phyloP scores from a whole-genome alignment of 768 basidiomycete species.

The Leccinellum rugosiceps region DNA sequence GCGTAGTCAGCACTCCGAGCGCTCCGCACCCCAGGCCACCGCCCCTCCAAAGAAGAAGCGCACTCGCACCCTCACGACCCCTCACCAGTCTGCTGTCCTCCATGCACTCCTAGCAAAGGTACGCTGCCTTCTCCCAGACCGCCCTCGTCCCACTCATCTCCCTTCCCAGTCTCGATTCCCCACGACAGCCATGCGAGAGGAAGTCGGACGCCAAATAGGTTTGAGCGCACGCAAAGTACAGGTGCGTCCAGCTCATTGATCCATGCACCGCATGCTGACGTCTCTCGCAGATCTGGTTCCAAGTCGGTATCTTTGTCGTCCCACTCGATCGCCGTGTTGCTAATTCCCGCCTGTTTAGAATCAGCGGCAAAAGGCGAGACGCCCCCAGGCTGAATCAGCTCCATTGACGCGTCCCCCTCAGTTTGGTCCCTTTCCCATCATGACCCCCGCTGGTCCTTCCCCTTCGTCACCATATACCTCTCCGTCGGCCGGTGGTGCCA shows the following conservation, averaged over 20 bases:
- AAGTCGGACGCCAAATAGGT: constrained; percentile 84
- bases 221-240: constrained; percentile 88
- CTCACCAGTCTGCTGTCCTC: constrained; percentile 84
- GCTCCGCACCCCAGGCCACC: constrained; percentile 29
- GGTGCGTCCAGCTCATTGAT: constrained; percentile 43
- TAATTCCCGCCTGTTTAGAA: constrained; percentile 48
- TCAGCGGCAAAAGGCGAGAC: constrained; percentile 83
- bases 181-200: constrained; percentile 82
- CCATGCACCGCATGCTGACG: constrained; percentile 9
- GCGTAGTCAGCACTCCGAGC: constrained; percentile 40
- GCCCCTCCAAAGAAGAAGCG: constrained; percentile 56
- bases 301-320: constrained; percentile 41
- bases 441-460: constrained; percentile 33
- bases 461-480: constrained; percentile 16
- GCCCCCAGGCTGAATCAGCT: constrained; percentile 60
- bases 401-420: constrained; percentile 55
- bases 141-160: background rate
- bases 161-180: constrained; percentile 76
- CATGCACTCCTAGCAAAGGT: constrained; percentile 87
- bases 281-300: constrained; percentile 76
- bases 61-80: constrained; percentile 83
- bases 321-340: constrained; percentile 1
- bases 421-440: constrained; percentile 58
- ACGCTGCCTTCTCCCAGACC: constrained; percentile 9
- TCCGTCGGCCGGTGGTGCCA: background rate